Evolutionary conservation across 805 yeast species (phyloP).

Genomic region (Brettanomyces bruxellensis): DNA sequence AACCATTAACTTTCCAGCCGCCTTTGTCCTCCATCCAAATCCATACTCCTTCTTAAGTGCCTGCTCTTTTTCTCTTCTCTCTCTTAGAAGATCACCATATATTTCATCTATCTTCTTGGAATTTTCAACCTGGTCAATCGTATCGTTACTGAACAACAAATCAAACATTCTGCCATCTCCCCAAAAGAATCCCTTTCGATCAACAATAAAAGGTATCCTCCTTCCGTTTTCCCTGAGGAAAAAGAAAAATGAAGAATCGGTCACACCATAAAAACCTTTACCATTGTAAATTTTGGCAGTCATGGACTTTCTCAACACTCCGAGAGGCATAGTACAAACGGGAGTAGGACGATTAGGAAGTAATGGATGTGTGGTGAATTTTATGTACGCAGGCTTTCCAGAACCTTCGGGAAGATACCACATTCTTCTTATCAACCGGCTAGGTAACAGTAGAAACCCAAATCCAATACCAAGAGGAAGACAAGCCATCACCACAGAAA

Average conservation of each 20-base stretch:
- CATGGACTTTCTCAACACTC: conserved; percentile 43
- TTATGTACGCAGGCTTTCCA: conserved; percentile 36
- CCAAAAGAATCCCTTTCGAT: conserved; percentile 86
- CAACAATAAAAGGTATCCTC: conserved; percentile 65
- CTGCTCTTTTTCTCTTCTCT: conserved; percentile 50
- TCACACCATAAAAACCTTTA: conserved; percentile 80
- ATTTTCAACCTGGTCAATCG: conserved; percentile 66
- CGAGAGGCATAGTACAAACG: conserved; percentile 56
- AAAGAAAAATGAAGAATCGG: conserved; percentile 68
- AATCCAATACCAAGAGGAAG: conserved; percentile 33
- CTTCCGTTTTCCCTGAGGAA: conserved; percentile 51
- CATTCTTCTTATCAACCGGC: conserved; percentile 64
- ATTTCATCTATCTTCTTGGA: conserved; percentile 22
- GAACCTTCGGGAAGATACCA: conserved; percentile 61
- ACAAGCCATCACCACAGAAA: conserved; percentile 31
- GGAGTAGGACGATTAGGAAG: conserved; percentile 75
- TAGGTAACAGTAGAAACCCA: conserved; percentile 46
- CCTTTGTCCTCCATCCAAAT: conserved; percentile 49
- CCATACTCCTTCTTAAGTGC: conserved; percentile 46
- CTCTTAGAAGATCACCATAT: conserved; percentile 28
- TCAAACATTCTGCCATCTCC: conserved; percentile 86
- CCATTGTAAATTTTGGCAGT: conserved; percentile 74
- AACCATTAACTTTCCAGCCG: conserved; percentile 32
- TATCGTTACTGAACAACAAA: conserved; percentile 69
- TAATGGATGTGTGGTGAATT: conserved; percentile 66